A percentile compares a stretch with the other conserved stretches of the same genome.
phyloP scores from a whole-genome alignment of 768 basidiomycete species.

The Amanita rubescens region DNA sequence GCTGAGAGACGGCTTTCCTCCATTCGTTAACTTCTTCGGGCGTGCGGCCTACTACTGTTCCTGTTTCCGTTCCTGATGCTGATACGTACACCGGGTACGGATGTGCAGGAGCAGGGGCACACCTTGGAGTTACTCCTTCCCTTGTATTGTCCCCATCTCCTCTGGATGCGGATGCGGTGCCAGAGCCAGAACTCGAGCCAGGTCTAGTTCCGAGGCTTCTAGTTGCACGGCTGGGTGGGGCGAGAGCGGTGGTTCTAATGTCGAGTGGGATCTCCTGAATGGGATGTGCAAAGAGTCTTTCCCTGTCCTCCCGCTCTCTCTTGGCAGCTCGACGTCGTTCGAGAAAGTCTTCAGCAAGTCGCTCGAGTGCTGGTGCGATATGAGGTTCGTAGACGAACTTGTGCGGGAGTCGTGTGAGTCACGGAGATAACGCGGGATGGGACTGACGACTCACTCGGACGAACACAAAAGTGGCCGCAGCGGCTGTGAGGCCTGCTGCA shows the following conservation, averaged over 20 bases:
- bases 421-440: neutral
- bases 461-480: neutral
- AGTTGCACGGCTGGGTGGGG: neutral
- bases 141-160: neutral
- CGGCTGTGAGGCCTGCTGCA: neutral
- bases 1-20: neutral
- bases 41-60: neutral
- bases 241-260: neutral
- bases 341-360: constrained; percentile 2
- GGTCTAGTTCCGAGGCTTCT: neutral
- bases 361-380: constrained; percentile 4
- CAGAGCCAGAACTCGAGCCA: neutral
- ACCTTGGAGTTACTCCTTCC: neutral
- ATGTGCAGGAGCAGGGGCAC: neutral
- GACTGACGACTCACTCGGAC: neutral
- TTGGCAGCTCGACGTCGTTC: neutral
- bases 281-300: neutral
- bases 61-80: neutral
- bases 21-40: constrained; percentile 3
- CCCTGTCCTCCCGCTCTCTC: neutral
- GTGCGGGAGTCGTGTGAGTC: neutral
- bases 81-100: too few species aligned
- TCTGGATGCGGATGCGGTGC: neutral
- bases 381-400: constrained; percentile 6
- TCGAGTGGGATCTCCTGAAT: constrained; percentile 1